Evolutionary conservation across 768 basidiomycete species (phyloP).

Genomic region (Fomitopsis pulvina): DNA sequence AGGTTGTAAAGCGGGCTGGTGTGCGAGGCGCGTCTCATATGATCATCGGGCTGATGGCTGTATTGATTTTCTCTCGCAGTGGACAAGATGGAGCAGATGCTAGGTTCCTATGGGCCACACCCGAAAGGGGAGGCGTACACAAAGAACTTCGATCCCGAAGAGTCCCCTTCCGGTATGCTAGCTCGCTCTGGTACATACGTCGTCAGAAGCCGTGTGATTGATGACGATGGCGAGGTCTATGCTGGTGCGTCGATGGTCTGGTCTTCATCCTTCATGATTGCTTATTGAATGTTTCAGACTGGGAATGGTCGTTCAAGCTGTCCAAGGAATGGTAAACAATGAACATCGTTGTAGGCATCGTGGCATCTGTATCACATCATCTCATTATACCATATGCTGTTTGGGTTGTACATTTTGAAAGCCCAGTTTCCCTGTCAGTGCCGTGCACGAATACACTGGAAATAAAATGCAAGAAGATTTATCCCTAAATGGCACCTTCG

Average conservation of each 20-base stretch:
- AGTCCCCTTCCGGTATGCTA: slow-evolving; percentile 67
- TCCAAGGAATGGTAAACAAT: slow-evolving; percentile 78
- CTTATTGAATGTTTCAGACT: slow-evolving; percentile 40
- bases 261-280: not conserved
- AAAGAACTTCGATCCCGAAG: slow-evolving; percentile 72
- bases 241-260: slow-evolving; percentile 45
- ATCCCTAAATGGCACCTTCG: not conserved
- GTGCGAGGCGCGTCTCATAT: slow-evolving; percentile 48
- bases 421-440: not conserved
- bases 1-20: slow-evolving; percentile 78
- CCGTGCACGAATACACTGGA: not conserved
- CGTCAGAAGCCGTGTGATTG: slow-evolving; percentile 77
- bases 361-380: not conserved
- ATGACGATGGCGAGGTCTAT: slow-evolving; percentile 81
- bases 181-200: slow-evolving; percentile 76
- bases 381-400: not conserved
- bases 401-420: not conserved
- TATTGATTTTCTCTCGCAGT: slow-evolving; percentile 40
- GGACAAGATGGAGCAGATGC: slow-evolving; percentile 90
- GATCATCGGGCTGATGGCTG: not conserved
- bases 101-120: slow-evolving; percentile 85
- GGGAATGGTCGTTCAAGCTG: slow-evolving; percentile 88
- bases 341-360: not conserved
- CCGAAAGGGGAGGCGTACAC: slow-evolving; percentile 56
- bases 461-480: not conserved